Evolutionary conservation across 768 basidiomycete genomes (phyloP), one percentile per base, ranked within the genome.

Genomic region (Nidularia sp.): DNA sequence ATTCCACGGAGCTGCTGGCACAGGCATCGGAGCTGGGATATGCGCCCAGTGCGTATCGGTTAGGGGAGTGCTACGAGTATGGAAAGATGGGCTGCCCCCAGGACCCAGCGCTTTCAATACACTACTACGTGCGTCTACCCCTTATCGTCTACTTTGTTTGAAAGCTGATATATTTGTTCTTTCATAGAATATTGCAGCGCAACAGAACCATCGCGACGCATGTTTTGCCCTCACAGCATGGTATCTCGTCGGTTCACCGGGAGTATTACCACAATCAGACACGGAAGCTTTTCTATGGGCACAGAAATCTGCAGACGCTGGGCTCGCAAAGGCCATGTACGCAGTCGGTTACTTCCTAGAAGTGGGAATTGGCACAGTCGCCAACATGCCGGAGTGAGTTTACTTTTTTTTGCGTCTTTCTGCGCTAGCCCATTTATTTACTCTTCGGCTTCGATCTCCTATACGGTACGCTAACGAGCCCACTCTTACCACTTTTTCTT

Each of bases 61-160:
- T 98, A 52, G 97, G 97, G 25, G 96, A 98, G 71, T 98, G 95
- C 68, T 99, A 99, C 67, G 97, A 99, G 74, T 99, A 98, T 67
- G 97, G 97, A 34, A 95, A 92, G 76, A 88, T 98, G 84, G 95
- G 94, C 6, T 98, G 97, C 62, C 97, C 97, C 13, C 91, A 94
- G 65, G 97, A 99, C 66, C 84, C 95, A 1, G 97, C 97, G 31
- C 75, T 99, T 52, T 96, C 93, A 45, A 99, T 99, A 60, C 97
- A 99, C 70, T 98, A 98, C 69, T 98, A 99, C 68, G 94, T 96
- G 70, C 66, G 90, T 79, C n/a, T 52, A 10, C 42, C n/a, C 51
- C 18, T 53, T 48, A 49, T 48, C 34, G 22, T 51, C 45, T 36
- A 36, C 10, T 44, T 55, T 18, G 22, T 31, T 33, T 51, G 25